Evolutionary conservation across 2,329 filamentous ascomycete species (phyloP), one percentile per base, ranked within the genome.

Genomic region (Xylariomycetidae sp.): DNA sequence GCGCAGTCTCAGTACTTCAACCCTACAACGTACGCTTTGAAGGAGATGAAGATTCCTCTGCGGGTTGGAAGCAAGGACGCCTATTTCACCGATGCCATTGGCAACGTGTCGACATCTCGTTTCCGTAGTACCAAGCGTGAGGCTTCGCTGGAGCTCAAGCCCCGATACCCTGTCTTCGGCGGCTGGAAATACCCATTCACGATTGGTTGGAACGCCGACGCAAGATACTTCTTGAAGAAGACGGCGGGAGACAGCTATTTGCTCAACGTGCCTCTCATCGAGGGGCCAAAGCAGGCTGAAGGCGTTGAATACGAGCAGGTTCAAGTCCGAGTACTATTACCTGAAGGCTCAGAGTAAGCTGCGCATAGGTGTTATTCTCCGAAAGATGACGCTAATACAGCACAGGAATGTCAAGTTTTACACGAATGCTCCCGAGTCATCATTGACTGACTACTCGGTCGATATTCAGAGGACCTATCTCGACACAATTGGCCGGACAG

Each of bases 151-250:
- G 89, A 96, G 62, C 72, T 96, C 43, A 92, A 89, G 70, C 92
- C 92, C 14, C 80, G 92, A 33, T 98, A 94, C 62, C 92, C 92
- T n/a, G 62, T 98, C 16, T 98, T 96, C 53, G 92, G 92, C 40
- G 88, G 87, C 40, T 98, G 92, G 92, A 95, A 94, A 63, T 97
- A 96, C 64, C 92, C 86, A 46, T 98, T 97, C 70, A 87, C 85
- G 38, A 81, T 97, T 37, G 92, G 92, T 48, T 98, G 92, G 92
- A 94, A 97, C 66, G 82, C 85, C 33, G 80, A 94, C 46, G 72
- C 94, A 17, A 79, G 79, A 51, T 77, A 76, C 37, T 92, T 86
- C 58, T 59, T 98, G 46, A 81, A 87, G 50, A 77, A 70, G 48
- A 70, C 75, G 26, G 65, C 70, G 28, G 73, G 72, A 16, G 79